Percentiles rank a stretch among this genome's conserved stretches.
Conservation (phyloP, 164 flowering plant species). For the Taxillus chinensis region DNA sequence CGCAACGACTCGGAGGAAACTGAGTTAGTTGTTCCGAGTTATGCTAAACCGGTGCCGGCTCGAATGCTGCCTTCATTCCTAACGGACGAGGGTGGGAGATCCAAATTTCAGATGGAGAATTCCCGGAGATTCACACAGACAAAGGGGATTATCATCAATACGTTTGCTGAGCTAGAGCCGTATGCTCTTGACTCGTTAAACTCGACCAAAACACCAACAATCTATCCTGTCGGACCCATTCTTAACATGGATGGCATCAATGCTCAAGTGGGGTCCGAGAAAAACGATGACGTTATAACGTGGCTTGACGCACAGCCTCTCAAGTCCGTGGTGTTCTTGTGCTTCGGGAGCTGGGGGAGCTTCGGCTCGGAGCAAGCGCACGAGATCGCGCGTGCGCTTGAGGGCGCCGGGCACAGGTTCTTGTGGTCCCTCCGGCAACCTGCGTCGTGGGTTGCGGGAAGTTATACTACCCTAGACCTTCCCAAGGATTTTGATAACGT, state of each 20-base stretch:
- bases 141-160: background rate
- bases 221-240: slow-evolving; percentile 1
- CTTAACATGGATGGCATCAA: background rate
- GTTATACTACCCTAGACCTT: background rate
- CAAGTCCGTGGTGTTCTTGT: background rate
- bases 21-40: background rate
- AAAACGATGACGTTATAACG: background rate
- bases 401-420: background rate
- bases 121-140: background rate
- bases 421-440: background rate
- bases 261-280: no score
- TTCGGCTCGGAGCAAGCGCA: background rate
- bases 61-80: background rate
- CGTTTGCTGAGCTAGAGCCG: background rate
- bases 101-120: no score
- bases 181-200: background rate
- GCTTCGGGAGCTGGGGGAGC: background rate
- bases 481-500: background rate
- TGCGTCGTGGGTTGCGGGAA: background rate
- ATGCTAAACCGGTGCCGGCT: background rate
- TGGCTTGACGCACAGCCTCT: background rate
- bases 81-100: background rate
- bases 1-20: background rate
- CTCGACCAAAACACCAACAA: background rate
- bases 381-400: background rate